Conservation (phyloP, 768 basidiomycete genomes). For the Chiua virens region DNA sequence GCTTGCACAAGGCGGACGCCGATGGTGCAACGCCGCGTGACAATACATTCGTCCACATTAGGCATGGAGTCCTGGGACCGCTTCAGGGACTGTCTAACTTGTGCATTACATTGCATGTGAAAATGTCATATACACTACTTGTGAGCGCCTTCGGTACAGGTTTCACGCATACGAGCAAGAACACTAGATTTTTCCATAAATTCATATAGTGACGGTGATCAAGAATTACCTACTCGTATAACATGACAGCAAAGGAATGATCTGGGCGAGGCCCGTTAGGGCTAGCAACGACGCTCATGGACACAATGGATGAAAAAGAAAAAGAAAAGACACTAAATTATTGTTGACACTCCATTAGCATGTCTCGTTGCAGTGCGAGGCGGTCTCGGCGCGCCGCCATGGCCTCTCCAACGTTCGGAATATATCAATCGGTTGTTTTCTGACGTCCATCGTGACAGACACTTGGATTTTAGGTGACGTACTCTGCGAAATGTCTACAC, state of each 20-base stretch:
- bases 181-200: constrained; percentile 25
- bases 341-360: no score
- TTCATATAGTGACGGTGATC: constrained; percentile 10
- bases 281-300: constrained; percentile 26
- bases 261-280: constrained; percentile 30
- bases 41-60: constrained; percentile 39
- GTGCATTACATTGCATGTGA: constrained; percentile 25
- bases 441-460: constrained; percentile 6
- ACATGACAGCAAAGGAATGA: constrained; percentile 39
- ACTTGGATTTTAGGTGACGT: constrained; percentile 39
- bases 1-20: constrained; percentile 40
- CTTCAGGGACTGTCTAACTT: constrained; percentile 36
- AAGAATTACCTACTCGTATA: constrained; percentile 35
- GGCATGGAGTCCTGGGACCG: constrained; percentile 37
- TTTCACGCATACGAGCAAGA: constrained; percentile 34
- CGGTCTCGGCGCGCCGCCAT: no score
- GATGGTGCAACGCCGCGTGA: constrained; percentile 39
- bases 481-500: constrained; percentile 47
- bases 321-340: no score
- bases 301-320: no score
- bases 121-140: no score
- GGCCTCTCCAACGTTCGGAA: no score
- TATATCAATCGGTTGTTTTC: not conserved
- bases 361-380: no score
- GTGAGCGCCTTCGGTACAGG: constrained; percentile 37